Evolutionary conservation across 345 rosid genomes (phyloP).

Genomic region (Populus nigra): DNA sequence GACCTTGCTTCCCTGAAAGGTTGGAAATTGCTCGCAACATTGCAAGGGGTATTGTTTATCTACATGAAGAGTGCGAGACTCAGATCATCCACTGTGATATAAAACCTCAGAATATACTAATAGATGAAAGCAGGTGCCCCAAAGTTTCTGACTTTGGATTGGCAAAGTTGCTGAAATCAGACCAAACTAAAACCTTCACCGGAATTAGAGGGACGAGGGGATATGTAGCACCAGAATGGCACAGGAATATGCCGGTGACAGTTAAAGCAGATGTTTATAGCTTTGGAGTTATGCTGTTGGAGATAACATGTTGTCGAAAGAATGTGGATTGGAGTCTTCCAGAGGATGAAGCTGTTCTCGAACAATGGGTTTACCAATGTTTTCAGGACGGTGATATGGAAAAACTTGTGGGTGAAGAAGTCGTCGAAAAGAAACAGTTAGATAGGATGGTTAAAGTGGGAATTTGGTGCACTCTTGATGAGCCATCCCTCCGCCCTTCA

Average conservation of each 20-base stretch:
- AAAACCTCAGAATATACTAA: constrained; percentile 28
- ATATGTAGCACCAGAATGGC: constrained; percentile 36
- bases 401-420: constrained; percentile 14
- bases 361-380: constrained; percentile 22
- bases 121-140: constrained; percentile 18
- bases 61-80: constrained; percentile 29
- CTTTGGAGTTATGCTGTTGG: constrained; percentile 31
- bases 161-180: constrained; percentile 34
- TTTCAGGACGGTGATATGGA: constrained; percentile 5
- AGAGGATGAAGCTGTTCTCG: constrained; percentile 18
- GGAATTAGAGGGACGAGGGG: constrained; percentile 27
- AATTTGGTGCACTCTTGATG: constrained; percentile 25
- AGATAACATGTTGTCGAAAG: constrained; percentile 22
- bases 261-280: constrained; percentile 37
- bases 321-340: constrained; percentile 4
- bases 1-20: constrained; percentile 18
- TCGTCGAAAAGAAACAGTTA: constrained; percentile 17
- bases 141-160: constrained; percentile 34
- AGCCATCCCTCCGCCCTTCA: constrained; percentile 19
- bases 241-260: constrained; percentile 24
- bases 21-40: constrained; percentile 23
- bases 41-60: constrained; percentile 29
- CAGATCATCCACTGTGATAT: constrained; percentile 37
- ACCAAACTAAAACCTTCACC: constrained; percentile 26
- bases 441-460: constrained; percentile 19